Conservation (phyloP, 1,284 basidiomycete genomes). For the Golubevia sp. region DNA sequence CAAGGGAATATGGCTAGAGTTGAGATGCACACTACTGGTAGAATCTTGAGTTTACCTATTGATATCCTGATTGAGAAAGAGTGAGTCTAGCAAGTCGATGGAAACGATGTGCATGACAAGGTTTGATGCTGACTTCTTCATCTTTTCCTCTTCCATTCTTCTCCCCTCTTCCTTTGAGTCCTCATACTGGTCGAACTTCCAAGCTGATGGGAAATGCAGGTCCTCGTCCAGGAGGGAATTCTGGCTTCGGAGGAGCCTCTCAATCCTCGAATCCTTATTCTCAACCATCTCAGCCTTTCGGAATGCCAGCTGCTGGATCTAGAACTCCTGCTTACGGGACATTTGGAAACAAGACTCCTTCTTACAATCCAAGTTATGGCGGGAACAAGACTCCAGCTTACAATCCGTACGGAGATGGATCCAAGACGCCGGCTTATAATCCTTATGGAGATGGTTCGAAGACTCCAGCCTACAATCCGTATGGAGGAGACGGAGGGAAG, state of each 20-base stretch:
- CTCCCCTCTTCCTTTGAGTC: neutral
- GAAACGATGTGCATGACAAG: too few species aligned
- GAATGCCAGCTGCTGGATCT: neutral
- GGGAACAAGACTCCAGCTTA: conserved; percentile 49
- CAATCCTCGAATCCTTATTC: neutral
- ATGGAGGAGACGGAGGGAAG: conserved; percentile 37
- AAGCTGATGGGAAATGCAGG: neutral
- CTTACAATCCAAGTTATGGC: conserved; percentile 17
- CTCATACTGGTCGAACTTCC: neutral
- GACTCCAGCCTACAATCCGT: conserved; percentile 48
- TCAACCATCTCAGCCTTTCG: neutral
- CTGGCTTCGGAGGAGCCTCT: neutral
- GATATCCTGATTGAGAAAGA: conserved; percentile 55
- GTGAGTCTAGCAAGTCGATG: neutral
- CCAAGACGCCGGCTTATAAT: conserved; percentile 12
- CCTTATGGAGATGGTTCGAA: conserved; percentile 34
- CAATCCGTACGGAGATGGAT: conserved; percentile 12
- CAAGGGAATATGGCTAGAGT: conserved; percentile 56
- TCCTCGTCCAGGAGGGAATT: neutral
- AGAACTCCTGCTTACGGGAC: neutral
- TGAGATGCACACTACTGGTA: conserved; percentile 54
- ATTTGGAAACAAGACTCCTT: conserved; percentile 22
- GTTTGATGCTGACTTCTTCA: neutral
- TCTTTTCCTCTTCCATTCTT: neutral
- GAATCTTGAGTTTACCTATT: conserved; percentile 52